A percentile compares a stretch with the other conserved stretches of the same genome.
These are phyloP conservation scores for Irpex sp. DNA, from an alignment of 1,284 basidiomycete genomes.

Conservation along the genomic window DNA sequence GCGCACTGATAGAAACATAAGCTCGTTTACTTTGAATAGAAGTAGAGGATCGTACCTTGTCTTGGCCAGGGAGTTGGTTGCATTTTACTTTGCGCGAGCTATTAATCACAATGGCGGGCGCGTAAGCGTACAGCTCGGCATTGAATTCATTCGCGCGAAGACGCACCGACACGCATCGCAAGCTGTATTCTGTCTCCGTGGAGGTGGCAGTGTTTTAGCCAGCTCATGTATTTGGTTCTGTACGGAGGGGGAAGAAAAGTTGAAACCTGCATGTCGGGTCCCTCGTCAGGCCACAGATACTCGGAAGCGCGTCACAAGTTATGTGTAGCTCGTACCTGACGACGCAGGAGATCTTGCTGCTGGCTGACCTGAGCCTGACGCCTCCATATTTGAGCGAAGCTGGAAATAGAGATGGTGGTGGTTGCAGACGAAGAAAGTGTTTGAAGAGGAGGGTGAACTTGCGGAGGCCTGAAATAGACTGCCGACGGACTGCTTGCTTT, in stretches of 20 bases:
- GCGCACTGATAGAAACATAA: slow-evolving; percentile 38
- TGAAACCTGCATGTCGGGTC: slow-evolving; percentile 40
- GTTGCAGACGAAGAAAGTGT: slow-evolving; percentile 2
- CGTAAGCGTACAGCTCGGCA: not conserved
- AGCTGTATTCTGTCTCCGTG: slow-evolving; percentile 86
- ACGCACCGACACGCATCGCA: slow-evolving; percentile 82
- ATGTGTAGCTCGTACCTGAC: not conserved
- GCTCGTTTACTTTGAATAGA: not conserved
- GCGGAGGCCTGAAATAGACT: slow-evolving; percentile 7
- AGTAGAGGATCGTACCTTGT: slow-evolving; percentile 49
- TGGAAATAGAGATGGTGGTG: slow-evolving; percentile 5
- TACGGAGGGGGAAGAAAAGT: slow-evolving; percentile 56
- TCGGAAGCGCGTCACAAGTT: not conserved
- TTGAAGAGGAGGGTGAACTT: slow-evolving; percentile 1
- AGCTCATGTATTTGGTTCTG: slow-evolving; percentile 77
- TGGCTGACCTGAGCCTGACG: slow-evolving; percentile 1
- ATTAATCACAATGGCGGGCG: slow-evolving; percentile 19
- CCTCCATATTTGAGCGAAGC: slow-evolving; percentile 5
- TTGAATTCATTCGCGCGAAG: slow-evolving; percentile 4
- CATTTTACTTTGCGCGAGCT: slow-evolving; percentile 84
- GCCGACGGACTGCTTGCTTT: slow-evolving; percentile 1
- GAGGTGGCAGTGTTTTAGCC: slow-evolving; percentile 69
- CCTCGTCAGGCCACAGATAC: slow-evolving; percentile 16
- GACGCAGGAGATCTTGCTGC: slow-evolving; percentile 3
- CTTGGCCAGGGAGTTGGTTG: slow-evolving; percentile 69